Base-by-base conservation (phyloP, 2,329 filamentous ascomycete species). In the Arthrobotrys sinensis region DNA sequence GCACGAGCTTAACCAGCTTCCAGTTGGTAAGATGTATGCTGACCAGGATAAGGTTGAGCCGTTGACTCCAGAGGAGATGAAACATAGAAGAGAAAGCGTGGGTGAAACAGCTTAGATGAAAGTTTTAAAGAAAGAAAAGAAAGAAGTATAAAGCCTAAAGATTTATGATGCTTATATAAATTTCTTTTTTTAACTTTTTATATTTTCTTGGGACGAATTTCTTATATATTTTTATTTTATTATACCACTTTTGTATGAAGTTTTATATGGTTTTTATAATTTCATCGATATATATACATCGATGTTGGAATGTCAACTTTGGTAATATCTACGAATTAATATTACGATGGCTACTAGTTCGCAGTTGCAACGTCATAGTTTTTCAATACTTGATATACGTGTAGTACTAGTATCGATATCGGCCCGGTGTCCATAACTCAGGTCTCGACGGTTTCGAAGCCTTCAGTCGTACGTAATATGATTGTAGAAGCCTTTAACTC, bases 1-100 rank as follows among this genome's bases (percentile, higher is more conserved):
- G 82, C 92, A 93, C 83, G 86, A 87, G 81, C 85, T 91, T 80
- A 94, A 94, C 84, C 88, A 89, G 87, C 84, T 89, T 83, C 82
- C 83, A 80, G 3, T 60, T 21, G 76, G 76, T 14, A 69, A 64
- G 63, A 67, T 79, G 68, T 46, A 52, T 24, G 62, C 46, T 4
- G 68, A 64, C 34, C 38, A 68, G 36, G 68, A 72, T 19, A 72
- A 57, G 24, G 46, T 73, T 64, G 60, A 68, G 46, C 63, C 76
- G 4, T 40, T 79, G 53, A 79, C 76, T 10, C 67, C 67, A 10
- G 55, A 48, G 24, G 76, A 79, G 60, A 38, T 71, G 50, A 16
- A 52, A 11, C 69, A 63, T 11, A 57, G 50, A 28, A 66, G 67
- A 40, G 73, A 77, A 38, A 77, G 73, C 19, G 10, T 71, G n/a